Evolutionary conservation across 192 early-diverging fungal species (phyloP).

Genomic region (Allomyces macrogynus): DNA sequence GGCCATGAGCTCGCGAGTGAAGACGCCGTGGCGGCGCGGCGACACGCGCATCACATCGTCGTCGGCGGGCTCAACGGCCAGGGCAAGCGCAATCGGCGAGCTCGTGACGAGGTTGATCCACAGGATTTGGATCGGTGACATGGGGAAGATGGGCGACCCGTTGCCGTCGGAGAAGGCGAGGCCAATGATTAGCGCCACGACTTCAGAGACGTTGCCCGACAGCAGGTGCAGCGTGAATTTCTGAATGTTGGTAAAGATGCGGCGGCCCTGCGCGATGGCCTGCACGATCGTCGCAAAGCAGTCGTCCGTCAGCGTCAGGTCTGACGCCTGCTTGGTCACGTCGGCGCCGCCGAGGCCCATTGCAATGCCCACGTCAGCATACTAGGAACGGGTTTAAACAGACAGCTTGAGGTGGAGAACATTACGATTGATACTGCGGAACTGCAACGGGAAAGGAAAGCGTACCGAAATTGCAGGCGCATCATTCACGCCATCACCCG

Average conservation of each 20-base stretch:
- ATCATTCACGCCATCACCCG: slow-evolving; percentile 29
- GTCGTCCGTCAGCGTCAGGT: slow-evolving; percentile 88
- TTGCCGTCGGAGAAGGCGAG: slow-evolving; percentile 43
- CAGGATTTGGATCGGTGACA: slow-evolving; percentile 58
- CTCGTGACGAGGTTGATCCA: slow-evolving; percentile 63
- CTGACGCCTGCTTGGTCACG: slow-evolving; percentile 95
- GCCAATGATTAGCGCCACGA: slow-evolving; percentile 84
- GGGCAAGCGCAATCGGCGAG: slow-evolving; percentile 59
- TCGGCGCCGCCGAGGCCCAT: slow-evolving; percentile 95
- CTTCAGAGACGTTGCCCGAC: slow-evolving; percentile 94
- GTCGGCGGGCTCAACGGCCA: slow-evolving; percentile 79
- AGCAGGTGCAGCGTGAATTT: slow-evolving; percentile 95
- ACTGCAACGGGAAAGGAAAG: no score
- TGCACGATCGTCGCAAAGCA: slow-evolving; percentile 87
- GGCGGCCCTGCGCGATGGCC: slow-evolving; percentile 82
- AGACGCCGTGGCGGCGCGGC: slow-evolving; percentile 26
- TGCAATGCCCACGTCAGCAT: slow-evolving; percentile 85
- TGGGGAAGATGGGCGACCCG: slow-evolving; percentile 44
- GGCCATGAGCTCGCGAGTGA: slow-evolving; percentile 24
- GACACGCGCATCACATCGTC: slow-evolving; percentile 58
- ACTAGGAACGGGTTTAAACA: slow-evolving; percentile 59
- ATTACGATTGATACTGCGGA: no score
- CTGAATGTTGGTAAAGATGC: slow-evolving; percentile 91
- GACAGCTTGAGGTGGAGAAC: no score
- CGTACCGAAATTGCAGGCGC: slow-evolving; percentile 17